Base-by-base conservation (phyloP, 768 basidiomycete species). In the Holtermannia corniformis region DNA sequence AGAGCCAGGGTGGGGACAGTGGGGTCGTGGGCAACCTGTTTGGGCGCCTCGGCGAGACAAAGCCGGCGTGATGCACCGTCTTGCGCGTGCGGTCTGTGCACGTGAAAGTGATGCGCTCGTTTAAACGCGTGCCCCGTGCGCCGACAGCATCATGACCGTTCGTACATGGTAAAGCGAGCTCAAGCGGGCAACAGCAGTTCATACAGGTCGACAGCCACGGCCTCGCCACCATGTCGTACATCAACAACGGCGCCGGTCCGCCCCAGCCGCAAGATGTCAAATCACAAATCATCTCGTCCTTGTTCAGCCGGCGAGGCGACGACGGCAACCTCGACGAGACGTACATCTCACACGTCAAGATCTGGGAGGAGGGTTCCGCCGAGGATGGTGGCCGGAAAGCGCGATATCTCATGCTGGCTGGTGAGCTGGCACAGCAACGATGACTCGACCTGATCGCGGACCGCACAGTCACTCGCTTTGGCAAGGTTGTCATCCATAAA, bases 1-100 rank as follows among this genome's bases (percentile, higher is more conserved):
- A 87, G 68, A 84, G 83, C 57, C 95, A 99, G 67, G 85, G 70
- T 5, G 95, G 95, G 21, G 72, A 87, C 47, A 81, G 87, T 22
- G 95, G 95, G 0, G 95, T 92, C 21, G 92, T 95, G 13, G 79
- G 92, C 49, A 95, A 84, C 65, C 75, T 99, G 43, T 86, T 84
- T 41, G 88, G 95, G 40, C 77, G 90, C 59, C 68, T 99, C 56
- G 81, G 72, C 51, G 81, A 82, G 43, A 84, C 78, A 0, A 41
- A 49, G 24, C 44, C 19, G 13, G 11, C 13, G 13, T 21, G 13
- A 11, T 12, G 21, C 44, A 13, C 22, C 44, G 12, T 21, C 44
- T 45, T 21, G 44, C 12, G 13, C 44, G 11, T 21, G 11, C 21
- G 11, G 21, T 21, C 12, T 11, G n/a, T n/a, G n/a, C 21, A 11